phyloP scores from a whole-genome alignment of 768 basidiomycete genomes.

The Hemileccinum impolitum region DNA sequence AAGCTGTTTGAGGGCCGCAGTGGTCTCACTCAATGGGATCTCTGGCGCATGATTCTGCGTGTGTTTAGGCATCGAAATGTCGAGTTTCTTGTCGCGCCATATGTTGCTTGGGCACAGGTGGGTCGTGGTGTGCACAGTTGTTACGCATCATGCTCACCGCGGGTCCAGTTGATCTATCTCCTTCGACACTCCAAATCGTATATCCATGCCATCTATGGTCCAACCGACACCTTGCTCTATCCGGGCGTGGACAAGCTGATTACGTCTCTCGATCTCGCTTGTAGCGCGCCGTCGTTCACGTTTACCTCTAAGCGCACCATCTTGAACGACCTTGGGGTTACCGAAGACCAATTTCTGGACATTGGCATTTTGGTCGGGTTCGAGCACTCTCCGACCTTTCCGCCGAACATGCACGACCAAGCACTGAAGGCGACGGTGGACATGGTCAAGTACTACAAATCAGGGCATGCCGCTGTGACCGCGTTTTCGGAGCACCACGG shows the following conservation, averaged over 20 bases:
- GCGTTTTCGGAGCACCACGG: conserved; percentile 77
- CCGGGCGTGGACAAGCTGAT: conserved; percentile 88
- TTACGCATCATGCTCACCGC: conserved; percentile 5
- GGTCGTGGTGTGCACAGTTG: conserved; percentile 28
- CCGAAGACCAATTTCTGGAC: conserved; percentile 93
- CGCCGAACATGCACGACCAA: conserved; percentile 77
- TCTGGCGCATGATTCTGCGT: conserved; percentile 90
- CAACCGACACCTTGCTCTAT: conserved; percentile 87
- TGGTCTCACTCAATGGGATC: conserved; percentile 77
- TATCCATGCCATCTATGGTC: conserved; percentile 90
- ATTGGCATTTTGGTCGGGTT: conserved; percentile 90
- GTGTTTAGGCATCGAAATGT: conserved; percentile 94
- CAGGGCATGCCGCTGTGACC: conserved; percentile 75
- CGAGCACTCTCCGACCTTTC: conserved; percentile 76
- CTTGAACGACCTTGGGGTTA: conserved; percentile 60
- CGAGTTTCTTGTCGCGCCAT: conserved; percentile 95
- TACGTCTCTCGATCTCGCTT: conserved; percentile 76
- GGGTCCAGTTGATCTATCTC: conserved; percentile 84
- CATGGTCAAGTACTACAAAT: conserved; percentile 91
- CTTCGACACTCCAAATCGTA: conserved; percentile 91
- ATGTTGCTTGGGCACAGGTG: conserved; percentile 94
- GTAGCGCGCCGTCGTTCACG: conserved; percentile 68
- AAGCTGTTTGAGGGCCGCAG: conserved; percentile 77
- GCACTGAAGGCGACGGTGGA: conserved; percentile 84
- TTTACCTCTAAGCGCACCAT: conserved; percentile 80